Conservation (phyloP, 106 monocot species). For the Ottelia alismoides region DNA sequence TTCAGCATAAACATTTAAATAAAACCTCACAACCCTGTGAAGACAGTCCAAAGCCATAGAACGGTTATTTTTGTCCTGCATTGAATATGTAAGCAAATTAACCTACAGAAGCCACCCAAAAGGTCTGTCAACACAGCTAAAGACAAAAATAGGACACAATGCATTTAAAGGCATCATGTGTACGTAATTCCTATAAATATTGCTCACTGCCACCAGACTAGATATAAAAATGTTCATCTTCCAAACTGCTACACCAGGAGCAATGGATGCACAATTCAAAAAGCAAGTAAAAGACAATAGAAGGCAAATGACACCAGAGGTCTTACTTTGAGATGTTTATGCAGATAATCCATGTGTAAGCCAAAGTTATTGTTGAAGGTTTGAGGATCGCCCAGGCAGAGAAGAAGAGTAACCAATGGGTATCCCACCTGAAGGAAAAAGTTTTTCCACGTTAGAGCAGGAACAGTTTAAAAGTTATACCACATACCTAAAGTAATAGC, state of each 20-base stretch:
- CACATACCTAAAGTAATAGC: too few relatives aligned
- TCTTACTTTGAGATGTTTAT: constrained; percentile 81
- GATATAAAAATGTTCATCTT: not conserved
- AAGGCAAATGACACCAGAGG: not conserved
- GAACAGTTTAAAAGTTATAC: too few relatives aligned
- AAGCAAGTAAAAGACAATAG: not conserved
- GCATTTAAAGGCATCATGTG: not conserved
- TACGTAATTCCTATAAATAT: too few relatives aligned
- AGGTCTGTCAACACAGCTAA: not conserved
- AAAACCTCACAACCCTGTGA: constrained; percentile 90
- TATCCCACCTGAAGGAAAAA: constrained; percentile 61
- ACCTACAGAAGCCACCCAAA: too few relatives aligned
- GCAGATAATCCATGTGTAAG: constrained; percentile 76
- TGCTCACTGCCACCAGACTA: not conserved
- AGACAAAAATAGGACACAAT: not conserved
- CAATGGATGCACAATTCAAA: not conserved
- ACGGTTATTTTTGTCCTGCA: constrained; percentile 95
- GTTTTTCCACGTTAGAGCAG: too few relatives aligned
- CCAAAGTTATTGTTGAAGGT: constrained; percentile 73
- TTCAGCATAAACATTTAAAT: constrained; percentile 78
- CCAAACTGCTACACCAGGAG: not conserved
- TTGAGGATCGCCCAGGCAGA: constrained; percentile 96
- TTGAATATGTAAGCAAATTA: not conserved
- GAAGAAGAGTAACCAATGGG: constrained; percentile 88
- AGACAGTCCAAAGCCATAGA: constrained; percentile 99